Base-by-base conservation (phyloP, 202 grass and related monocot genomes). In the Musa balbisiana region DNA sequence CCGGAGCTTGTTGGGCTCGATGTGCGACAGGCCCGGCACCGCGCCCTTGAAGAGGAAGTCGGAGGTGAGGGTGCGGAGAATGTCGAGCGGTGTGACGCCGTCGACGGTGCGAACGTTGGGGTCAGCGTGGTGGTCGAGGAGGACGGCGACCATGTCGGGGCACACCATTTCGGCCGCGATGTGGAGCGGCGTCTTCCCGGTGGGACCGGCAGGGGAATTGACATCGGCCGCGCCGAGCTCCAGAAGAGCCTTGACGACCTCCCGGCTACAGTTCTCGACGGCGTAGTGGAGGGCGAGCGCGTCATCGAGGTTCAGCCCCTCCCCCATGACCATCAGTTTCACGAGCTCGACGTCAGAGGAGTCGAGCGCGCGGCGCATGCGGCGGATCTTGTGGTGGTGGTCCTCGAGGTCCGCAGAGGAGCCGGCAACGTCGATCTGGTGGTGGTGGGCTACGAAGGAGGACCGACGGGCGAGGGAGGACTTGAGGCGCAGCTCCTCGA, bases 1-100 rank as follows among this genome's bases (percentile, higher is more conserved):
- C 67, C 95, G 85, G 69, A 99, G 91, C 75, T 99, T 99, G 75
- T 99, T 99, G 11, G 91, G 95, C 76, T 99, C 95, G 70, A 99
- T 94, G 83, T 99, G 95, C 3, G 91, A 83, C 26, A 94, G 87
- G 0, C 95, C 91, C 20, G 95, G 95, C 10, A 98, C 95, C 1
- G 95, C 95, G 71, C 95, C 95, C 69, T 95, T 99, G 84, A 99
- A 99, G 58, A 99, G 95, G 82, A 99, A 99, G 79, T 99, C 95
- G 19, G 95, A 99, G 53, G 95, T 99, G 75, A 99, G 95, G 69
- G 85, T 63, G 55, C 95, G 85, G 55, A 99, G 91, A 52, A 99
- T 90, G 81, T 99, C 95, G 2, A 99, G 79, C 13, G 95, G 91
- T 0, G 95, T 95, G 21, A 92, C 80, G 33, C 91, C 85, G 55